phyloP scores from a whole-genome alignment of 2,329 filamentous ascomycete species.

The Penicillium sp. region DNA sequence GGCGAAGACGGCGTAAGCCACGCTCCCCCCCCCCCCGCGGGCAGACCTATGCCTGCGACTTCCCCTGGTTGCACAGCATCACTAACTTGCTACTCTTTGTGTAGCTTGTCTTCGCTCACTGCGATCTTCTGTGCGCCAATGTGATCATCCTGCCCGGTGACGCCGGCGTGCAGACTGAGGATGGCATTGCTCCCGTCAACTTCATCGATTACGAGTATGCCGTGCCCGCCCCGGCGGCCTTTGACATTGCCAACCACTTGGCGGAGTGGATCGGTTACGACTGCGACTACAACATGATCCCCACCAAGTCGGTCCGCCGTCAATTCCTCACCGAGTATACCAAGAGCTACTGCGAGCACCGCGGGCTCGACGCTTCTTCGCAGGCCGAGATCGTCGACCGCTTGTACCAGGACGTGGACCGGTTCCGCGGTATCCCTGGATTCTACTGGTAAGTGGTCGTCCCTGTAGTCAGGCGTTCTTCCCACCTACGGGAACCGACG shows the following conservation, averaged over 20 bases:
- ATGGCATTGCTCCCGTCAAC: slow-evolving; percentile 58
- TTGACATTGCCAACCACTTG: slow-evolving; percentile 97
- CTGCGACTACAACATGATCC: slow-evolving; percentile 83
- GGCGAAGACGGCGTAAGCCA: slow-evolving; percentile 68
- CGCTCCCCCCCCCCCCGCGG: not conserved
- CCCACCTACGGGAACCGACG: not conserved
- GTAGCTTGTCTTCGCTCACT: slow-evolving; percentile 88
- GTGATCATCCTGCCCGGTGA: slow-evolving; percentile 73
- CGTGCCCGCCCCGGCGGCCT: slow-evolving; percentile 88
- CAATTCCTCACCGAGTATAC: slow-evolving; percentile 86
- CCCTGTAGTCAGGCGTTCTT: not conserved
- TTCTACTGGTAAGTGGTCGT: slow-evolving; percentile 62
- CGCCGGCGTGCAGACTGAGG: slow-evolving; percentile 35
- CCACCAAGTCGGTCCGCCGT: slow-evolving; percentile 72
- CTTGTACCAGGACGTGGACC: slow-evolving; percentile 79
- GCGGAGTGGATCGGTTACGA: slow-evolving; percentile 98
- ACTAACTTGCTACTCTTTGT: not conserved
- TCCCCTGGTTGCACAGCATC: not conserved
- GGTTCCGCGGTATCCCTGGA: slow-evolving; percentile 84
- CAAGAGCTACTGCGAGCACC: slow-evolving; percentile 66
- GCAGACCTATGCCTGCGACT: not conserved
- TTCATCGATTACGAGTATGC: slow-evolving; percentile 99
- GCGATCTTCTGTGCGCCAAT: slow-evolving; percentile 93
- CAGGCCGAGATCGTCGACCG: slow-evolving; percentile 66
- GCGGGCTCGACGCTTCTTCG: slow-evolving; percentile 38